These are phyloP conservation scores for Tylopilus vinaceipallidus DNA, from an alignment of 768 basidiomycete species.

Conservation along the genomic window DNA sequence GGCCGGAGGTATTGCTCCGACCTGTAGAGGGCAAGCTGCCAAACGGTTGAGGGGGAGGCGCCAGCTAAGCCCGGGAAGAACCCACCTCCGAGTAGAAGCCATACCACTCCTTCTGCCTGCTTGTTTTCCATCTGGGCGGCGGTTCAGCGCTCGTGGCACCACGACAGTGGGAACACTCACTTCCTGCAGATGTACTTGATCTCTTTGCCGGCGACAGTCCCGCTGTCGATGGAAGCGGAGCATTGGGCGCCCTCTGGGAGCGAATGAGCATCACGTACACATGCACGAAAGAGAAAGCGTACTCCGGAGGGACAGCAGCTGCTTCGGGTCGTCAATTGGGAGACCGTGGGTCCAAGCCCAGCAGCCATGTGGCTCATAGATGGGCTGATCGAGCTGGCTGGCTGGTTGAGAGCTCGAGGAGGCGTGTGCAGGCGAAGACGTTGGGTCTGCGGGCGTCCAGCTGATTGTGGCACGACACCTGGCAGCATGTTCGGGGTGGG, in stretches of 20 bases:
- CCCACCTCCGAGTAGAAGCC: slow-evolving; percentile 42
- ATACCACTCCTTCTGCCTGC: slow-evolving; percentile 33
- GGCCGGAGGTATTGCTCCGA: slow-evolving; percentile 42
- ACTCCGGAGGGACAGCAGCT: slow-evolving; percentile 28
- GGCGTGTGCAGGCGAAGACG: not conserved
- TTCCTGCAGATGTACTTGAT: slow-evolving; percentile 38
- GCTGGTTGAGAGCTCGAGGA: slow-evolving; percentile 1
- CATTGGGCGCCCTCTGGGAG: slow-evolving; percentile 36
- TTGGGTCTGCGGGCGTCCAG: slow-evolving; percentile 20
- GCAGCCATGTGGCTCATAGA: slow-evolving; percentile 32
- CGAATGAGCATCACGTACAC: slow-evolving; percentile 3
- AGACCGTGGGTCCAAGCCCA: slow-evolving; percentile 33
- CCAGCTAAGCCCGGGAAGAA: slow-evolving; percentile 14
- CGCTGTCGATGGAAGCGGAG: slow-evolving; percentile 36
- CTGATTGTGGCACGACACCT: slow-evolving; percentile 29
- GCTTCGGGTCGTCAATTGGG: slow-evolving; percentile 25
- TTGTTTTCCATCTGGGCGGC: slow-evolving; percentile 31
- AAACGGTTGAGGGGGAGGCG: not conserved
- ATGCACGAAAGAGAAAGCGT: slow-evolving; percentile 1
- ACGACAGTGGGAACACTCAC: slow-evolving; percentile 20
- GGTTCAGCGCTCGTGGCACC: not conserved
- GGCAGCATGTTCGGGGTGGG: slow-evolving; percentile 18
- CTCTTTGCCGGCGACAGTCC: slow-evolving; percentile 24
- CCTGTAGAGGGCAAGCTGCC: slow-evolving; percentile 53
- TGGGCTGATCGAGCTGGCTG: slow-evolving; percentile 19